Base-by-base conservation (phyloP, 441 rosid species). In the Omphalea diandra region DNA sequence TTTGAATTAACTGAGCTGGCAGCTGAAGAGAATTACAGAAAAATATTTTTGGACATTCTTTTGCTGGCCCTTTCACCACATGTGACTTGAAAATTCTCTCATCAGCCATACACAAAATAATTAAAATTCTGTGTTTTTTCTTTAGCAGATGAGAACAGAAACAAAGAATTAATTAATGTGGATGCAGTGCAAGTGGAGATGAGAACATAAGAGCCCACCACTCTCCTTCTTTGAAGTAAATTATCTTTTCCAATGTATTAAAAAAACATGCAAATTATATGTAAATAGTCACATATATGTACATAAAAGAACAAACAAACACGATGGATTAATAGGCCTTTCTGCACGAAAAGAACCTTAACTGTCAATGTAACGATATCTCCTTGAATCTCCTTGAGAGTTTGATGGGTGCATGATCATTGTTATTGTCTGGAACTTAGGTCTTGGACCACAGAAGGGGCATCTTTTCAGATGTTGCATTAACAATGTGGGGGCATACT, bases 401-500 rank as follows among this genome's bases (percentile, higher is more conserved):
- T 80, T 76, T 72, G 78, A 75, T 66, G 82, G 76, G 71, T 76
- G n/a, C n/a, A n/a, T n/a, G n/a, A 40, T 81, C 73, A 80, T 82
- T 65, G 82, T 79, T 79, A 76, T 77, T 76, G 84, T 82, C 82
- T 70, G 68, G 71, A 73, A 80, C 50, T 75, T 55, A 73, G 63
- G 41, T 27, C 27, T 77, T 79, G 90, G 90, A 81, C 90, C 88
- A 86, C 88, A 60, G 3, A 2, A 36, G 47, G 53, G 65, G 77
- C 86, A 82, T 84, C 86, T 76, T 80, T 75, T 69, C 76, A 76
- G 81, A 79, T 79, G 85, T 77, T 81, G 83, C 75, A 76, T 80
- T 84, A 46, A 79, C 79, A 60, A 20, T 54, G 8, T 77, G 78
- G 84, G 82, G 78, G 40, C 54, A 44, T 27, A 14, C 62, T 18